Conservation (phyloP, 129 eudicot species). For the Apium graveolens region DNA sequence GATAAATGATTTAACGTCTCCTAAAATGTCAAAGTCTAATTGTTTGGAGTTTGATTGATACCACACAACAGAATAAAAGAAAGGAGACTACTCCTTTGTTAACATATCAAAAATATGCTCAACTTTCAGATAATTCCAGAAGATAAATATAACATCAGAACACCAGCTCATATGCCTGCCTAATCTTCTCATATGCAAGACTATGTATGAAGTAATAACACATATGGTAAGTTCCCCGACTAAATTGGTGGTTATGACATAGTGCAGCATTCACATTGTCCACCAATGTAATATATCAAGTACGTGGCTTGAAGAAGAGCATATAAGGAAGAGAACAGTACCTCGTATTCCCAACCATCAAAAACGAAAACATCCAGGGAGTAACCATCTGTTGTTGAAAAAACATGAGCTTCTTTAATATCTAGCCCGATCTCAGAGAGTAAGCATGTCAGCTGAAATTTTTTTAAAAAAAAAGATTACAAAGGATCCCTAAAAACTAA, state of each 20-base stretch:
- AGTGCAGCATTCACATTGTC: too few species aligned
- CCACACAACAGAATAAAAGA: background rate
- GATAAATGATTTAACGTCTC: too few species aligned
- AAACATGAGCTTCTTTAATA: constrained; percentile 98
- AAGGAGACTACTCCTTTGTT: background rate
- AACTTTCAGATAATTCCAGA: background rate
- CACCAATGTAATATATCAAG: too few species aligned
- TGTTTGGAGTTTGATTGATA: background rate
- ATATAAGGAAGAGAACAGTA: too few species aligned
- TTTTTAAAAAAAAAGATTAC: constrained; percentile 1
- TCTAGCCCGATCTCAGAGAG: constrained; percentile 89
- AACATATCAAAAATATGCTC: background rate
- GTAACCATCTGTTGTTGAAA: constrained; percentile 84
- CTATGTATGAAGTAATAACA: background rate
- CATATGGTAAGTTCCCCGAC: background rate
- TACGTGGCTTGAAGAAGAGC: too few species aligned
- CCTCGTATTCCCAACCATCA: constrained; percentile 81
- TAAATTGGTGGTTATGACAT: background rate
- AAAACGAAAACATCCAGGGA: constrained; percentile 94
- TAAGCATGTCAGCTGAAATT: constrained; percentile 71
- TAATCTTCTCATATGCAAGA: background rate
- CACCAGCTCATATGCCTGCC: background rate
- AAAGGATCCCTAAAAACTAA: background rate
- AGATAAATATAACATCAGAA: background rate
- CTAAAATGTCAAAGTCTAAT: background rate